These are phyloP conservation scores for Verbascum thapsus DNA, from an alignment of 257 asterid genomes.

Conservation along the genomic window DNA sequence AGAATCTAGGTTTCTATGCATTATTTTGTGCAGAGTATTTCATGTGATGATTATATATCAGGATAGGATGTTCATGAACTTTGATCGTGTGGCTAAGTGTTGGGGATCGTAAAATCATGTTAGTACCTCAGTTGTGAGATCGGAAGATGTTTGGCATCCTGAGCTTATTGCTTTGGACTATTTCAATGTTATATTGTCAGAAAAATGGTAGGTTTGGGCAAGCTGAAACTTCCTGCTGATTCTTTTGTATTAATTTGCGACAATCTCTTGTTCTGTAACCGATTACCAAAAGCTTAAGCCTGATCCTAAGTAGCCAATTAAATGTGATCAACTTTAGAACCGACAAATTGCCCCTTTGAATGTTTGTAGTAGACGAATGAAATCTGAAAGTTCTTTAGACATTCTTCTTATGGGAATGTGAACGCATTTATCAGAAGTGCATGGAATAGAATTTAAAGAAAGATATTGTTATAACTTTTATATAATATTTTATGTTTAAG, in stretches of 20 bases:
- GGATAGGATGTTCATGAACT: background rate
- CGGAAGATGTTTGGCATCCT: conserved; percentile 9
- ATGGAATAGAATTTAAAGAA: background rate
- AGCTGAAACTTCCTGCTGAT: background rate
- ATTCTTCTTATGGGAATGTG: background rate
- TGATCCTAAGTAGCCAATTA: background rate
- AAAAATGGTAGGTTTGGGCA: conserved; percentile 2
- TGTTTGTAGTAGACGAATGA: background rate
- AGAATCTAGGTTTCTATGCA: conserved; percentile 25
- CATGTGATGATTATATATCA: conserved; percentile 16
- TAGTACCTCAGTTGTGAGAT: background rate
- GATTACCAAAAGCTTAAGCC: background rate
- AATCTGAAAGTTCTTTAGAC: background rate
- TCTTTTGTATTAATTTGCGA: too few species aligned
- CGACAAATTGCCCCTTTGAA: too few species aligned
- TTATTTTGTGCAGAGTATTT: conserved; percentile 14
- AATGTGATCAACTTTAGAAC: background rate
- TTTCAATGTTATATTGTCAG: background rate
- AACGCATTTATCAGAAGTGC: background rate
- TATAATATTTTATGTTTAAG: background rate
- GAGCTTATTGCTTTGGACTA: background rate
- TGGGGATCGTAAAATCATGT: background rate
- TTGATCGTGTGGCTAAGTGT: conserved; percentile 1
- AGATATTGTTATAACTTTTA: background rate
- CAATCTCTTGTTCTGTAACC: too few species aligned